Percentiles rank a stretch among this genome's conserved stretches.
These are phyloP conservation scores for Aspergillus sergii DNA, from an alignment of 2,329 filamentous ascomycete genomes.

Conservation along the genomic window DNA sequence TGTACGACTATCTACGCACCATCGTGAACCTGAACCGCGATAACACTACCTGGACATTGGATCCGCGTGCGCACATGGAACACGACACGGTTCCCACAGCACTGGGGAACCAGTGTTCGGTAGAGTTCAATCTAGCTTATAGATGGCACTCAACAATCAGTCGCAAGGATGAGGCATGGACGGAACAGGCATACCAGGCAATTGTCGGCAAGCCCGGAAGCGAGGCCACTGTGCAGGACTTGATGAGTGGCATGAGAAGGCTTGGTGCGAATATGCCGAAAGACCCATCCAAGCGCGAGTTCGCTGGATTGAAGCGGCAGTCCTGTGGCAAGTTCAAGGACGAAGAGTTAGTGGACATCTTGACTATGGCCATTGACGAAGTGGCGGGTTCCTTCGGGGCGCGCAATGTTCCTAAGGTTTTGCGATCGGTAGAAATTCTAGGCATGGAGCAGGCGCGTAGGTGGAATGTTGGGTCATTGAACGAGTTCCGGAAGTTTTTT, in stretches of 20 bases:
- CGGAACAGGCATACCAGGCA: constrained; percentile 66
- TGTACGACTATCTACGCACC: constrained; percentile 77
- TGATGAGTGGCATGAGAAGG: constrained; percentile 64
- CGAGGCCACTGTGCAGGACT: constrained; percentile 60
- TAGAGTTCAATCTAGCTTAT: constrained; percentile 87
- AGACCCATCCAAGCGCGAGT: constrained; percentile 70
- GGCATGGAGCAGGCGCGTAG: constrained; percentile 75
- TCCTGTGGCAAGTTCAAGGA: constrained; percentile 70
- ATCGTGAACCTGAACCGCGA: constrained; percentile 72
- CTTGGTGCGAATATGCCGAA: constrained; percentile 63
- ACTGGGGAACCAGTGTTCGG: constrained; percentile 79
- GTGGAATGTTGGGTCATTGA: constrained; percentile 78
- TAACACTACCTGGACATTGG: constrained; percentile 79
- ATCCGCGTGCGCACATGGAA: constrained; percentile 71
- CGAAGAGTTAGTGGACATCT: constrained; percentile 72
- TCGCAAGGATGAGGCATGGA: constrained; percentile 78
- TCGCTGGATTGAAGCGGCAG: constrained; percentile 67
- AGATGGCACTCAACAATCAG: constrained; percentile 82
- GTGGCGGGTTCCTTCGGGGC: constrained; percentile 69
- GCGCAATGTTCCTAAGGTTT: constrained; percentile 71
- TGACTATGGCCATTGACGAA: constrained; percentile 72
- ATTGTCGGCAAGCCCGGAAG: constrained; percentile 63
- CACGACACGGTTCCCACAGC: constrained; percentile 60
- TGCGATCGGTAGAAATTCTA: constrained; percentile 76
- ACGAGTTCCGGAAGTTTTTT: constrained; percentile 85